Evolutionary conservation across 2,329 filamentous ascomycete genomes (phyloP), one percentile per base, ranked within the genome.

Genomic region (Trichophyton simii): DNA sequence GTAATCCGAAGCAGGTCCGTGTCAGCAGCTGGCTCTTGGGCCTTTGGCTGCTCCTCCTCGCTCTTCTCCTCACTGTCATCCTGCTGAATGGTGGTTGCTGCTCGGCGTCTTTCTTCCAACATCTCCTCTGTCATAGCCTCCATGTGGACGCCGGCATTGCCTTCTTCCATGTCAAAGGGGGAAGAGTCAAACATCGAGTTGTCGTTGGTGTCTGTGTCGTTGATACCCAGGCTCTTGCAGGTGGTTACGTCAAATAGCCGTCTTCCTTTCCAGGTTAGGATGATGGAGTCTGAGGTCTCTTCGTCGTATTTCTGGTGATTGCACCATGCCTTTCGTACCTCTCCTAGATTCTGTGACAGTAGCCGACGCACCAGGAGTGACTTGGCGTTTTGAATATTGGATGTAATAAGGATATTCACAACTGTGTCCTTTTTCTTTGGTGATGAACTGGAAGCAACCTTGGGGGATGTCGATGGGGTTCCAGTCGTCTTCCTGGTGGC

Each of bases 211-310:
- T 68, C 66, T 60, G 79, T 76, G 2, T 79, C 68, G 31, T 76
- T 75, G 54, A 94, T 80, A 5, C 85, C 85, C 5, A 95, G 75
- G 57, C 82, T 85, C 60, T 80, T 79, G 62, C 89, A 86, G 0
- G 87, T 91, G 3, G 88, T 89, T n/a, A 82, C 81, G 65, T 88
- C 83, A 70, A 87, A 96, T 2, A 96, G 74, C 63, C 83, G 83
- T 62, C 83, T 83, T 28, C 83, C 81, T 65, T 85, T 86, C 86
- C 89, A 96, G 0, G 89, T 94, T 61, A 97, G 80, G 67, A 94
- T 87, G 18, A 95, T 76, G 0, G 78, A 76, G 3, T 80, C 75
- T 1, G 79, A 73, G 25, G 79, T 71, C 2, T 80, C 76, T 1
- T 76, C 72, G 1, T 76, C 72, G 55, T 84, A 80, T 1, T 71